These are phyloP conservation scores for Microglena sp. DNA, from an alignment of 139 green algal species.

Conservation along the genomic window DNA sequence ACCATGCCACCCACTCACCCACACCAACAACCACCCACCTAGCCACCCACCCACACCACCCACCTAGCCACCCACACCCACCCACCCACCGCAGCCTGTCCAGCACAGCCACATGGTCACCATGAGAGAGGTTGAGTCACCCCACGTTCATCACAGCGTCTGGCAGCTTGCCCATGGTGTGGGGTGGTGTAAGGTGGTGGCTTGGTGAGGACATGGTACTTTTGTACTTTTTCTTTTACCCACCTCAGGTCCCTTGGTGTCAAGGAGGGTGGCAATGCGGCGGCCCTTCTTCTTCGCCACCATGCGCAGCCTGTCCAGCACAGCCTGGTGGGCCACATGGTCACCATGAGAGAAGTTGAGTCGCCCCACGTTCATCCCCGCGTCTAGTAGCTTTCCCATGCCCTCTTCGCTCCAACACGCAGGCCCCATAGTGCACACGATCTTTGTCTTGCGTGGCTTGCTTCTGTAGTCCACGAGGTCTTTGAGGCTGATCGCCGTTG, in stretches of 20 bases:
- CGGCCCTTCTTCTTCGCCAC: too few species aligned
- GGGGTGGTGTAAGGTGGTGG: too few species aligned
- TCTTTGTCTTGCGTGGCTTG: slow-evolving; percentile 64
- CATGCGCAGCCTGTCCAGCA: slow-evolving; percentile 49
- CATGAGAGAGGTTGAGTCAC: slow-evolving; percentile 75
- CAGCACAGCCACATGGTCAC: slow-evolving; percentile 51
- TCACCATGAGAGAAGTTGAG: slow-evolving; percentile 76
- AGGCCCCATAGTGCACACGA: slow-evolving; percentile 57
- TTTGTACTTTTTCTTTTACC: too few species aligned
- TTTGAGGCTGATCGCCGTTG: too few species aligned
- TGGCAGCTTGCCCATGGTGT: slow-evolving; percentile 46
- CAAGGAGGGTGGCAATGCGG: too few species aligned
- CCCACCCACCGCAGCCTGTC: slow-evolving; percentile 45
- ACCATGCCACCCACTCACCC: too few species aligned
- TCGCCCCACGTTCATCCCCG: slow-evolving; percentile 45
- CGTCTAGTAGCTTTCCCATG: slow-evolving; percentile 46
- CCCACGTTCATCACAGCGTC: slow-evolving; percentile 47
- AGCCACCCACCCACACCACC: too few species aligned
- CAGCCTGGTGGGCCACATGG: slow-evolving; percentile 36
- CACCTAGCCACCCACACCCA: too few species aligned
- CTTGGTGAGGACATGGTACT: too few species aligned
- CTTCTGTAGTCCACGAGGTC: too few species aligned
- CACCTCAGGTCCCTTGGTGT: too few species aligned
- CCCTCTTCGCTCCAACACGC: slow-evolving; percentile 45
- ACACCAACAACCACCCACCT: too few species aligned